These are phyloP conservation scores for Gnaphalium uliginosum DNA, from an alignment of 129 eudicot genomes.

Conservation along the genomic window DNA sequence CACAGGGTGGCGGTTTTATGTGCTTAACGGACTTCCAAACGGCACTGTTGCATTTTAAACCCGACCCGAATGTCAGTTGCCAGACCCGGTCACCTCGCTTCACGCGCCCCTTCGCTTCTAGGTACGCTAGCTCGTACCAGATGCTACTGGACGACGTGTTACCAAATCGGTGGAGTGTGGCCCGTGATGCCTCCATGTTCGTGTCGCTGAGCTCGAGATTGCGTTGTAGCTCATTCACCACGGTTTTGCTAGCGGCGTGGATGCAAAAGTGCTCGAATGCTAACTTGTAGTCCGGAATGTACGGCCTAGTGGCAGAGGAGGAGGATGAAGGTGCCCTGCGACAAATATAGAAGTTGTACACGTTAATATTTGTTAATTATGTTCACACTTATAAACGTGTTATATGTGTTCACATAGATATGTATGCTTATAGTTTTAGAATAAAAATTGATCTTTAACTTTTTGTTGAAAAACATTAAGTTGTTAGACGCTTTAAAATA, in stretches of 20 bases:
- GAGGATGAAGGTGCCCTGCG: slow-evolving; percentile 18
- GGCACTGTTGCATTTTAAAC: slow-evolving; percentile 82
- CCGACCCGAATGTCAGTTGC: slow-evolving; percentile 86
- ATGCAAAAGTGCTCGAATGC: slow-evolving; percentile 92
- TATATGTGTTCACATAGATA: not conserved
- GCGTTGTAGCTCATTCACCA: slow-evolving; percentile 69
- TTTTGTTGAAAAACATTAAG: no score
- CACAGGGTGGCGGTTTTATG: slow-evolving; percentile 36
- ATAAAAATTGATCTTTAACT: no score
- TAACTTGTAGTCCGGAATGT: slow-evolving; percentile 89
- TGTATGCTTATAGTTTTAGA: not conserved
- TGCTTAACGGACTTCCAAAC: slow-evolving; percentile 71
- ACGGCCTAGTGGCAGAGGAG: slow-evolving; percentile 48
- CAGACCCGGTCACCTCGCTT: slow-evolving; percentile 75
- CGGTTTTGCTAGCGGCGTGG: slow-evolving; percentile 81
- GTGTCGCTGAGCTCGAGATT: slow-evolving; percentile 67
- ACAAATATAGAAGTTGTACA: not conserved
- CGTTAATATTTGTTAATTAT: not conserved
- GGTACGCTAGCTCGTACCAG: slow-evolving; percentile 84
- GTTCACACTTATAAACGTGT: not conserved
- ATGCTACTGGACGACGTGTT: slow-evolving; percentile 91
- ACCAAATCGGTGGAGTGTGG: slow-evolving; percentile 77
- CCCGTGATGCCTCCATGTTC: slow-evolving; percentile 73
- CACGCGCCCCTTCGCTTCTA: slow-evolving; percentile 68
- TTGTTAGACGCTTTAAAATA: no score